A percentile compares a stretch with the other conserved stretches of the same genome.
Conservation (phyloP, 2,329 filamentous ascomycete genomes). For the Dryadomyces quercus-mongolicae region DNA sequence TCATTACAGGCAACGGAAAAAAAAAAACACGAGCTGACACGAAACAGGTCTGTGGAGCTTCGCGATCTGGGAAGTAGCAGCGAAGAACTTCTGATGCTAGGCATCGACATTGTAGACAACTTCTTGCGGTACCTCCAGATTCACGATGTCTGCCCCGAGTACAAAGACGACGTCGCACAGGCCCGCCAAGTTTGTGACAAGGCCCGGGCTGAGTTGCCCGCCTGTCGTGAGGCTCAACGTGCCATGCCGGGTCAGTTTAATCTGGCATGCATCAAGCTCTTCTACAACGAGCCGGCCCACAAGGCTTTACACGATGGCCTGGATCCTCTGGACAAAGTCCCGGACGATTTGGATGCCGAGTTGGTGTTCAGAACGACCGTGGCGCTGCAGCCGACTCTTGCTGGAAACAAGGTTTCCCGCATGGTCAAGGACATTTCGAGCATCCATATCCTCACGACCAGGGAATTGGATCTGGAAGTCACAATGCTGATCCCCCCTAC, state of each 20-base stretch:
- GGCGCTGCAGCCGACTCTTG: constrained; percentile 21
- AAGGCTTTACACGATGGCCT: constrained; percentile 14
- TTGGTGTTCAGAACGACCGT: constrained; percentile 31
- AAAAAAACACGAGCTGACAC: neutral
- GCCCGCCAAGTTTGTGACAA: constrained; percentile 55
- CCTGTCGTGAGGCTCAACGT: constrained; percentile 36
- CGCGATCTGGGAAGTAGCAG: constrained; percentile 43
- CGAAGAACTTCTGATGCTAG: constrained; percentile 39
- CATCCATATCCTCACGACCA: constrained; percentile 30
- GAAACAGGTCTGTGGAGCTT: neutral
- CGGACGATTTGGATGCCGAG: constrained; percentile 29
- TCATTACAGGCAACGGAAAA: neutral
- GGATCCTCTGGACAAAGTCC: constrained; percentile 15
- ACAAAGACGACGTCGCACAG: constrained; percentile 50
- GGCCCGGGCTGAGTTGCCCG: constrained; percentile 55
- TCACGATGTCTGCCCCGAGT: constrained; percentile 80
- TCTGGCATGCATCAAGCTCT: constrained; percentile 57
- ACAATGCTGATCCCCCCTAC: constrained; percentile 33
- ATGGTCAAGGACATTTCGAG: constrained; percentile 15
- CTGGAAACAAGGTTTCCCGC: constrained; percentile 19
- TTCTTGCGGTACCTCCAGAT: constrained; percentile 81
- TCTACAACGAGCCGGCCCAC: constrained; percentile 29
- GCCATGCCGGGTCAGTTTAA: constrained; percentile 71
- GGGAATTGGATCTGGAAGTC: constrained; percentile 50
- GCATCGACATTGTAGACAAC: constrained; percentile 61